Evolutionary conservation across 306 rosid species (phyloP).

Genomic region (Castanospermum australe): DNA sequence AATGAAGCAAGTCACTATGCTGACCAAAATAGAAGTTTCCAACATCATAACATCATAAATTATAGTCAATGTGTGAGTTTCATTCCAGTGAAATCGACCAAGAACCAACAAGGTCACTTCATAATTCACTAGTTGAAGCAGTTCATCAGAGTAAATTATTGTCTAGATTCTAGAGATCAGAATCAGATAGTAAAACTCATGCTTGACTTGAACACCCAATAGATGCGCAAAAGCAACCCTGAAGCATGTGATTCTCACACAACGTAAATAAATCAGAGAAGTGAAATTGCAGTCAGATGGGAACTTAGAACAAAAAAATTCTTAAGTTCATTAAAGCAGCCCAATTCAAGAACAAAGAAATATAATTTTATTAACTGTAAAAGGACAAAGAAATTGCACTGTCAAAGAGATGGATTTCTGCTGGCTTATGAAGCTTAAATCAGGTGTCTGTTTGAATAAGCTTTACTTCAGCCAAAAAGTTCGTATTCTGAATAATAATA

Average conservation of each 20-base stretch:
- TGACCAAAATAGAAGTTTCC: background rate
- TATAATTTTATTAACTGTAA: no score
- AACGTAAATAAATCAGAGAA: background rate
- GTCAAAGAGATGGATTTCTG: background rate
- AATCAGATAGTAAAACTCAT: background rate
- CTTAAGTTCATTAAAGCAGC: no score
- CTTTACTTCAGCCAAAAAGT: no score
- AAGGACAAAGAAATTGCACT: background rate
- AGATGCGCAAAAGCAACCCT: background rate
- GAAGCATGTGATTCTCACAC: background rate
- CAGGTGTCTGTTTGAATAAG: no score
- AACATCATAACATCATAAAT: background rate
- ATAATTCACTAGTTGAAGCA: background rate
- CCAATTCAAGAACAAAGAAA: no score
- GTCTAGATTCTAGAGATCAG: no score
- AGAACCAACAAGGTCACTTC: background rate
- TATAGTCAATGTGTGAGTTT: no score
- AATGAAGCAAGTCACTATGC: background rate
- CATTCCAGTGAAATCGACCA: background rate
- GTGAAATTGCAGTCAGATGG: background rate
- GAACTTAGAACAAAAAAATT: no score
- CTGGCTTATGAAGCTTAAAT: background rate
- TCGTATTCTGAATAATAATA: no score
- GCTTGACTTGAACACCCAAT: background rate
- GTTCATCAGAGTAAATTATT: background rate